Evolutionary conservation across 2,329 filamentous ascomycete genomes (phyloP).

Genomic region (Rhynchosporium agropyri): DNA sequence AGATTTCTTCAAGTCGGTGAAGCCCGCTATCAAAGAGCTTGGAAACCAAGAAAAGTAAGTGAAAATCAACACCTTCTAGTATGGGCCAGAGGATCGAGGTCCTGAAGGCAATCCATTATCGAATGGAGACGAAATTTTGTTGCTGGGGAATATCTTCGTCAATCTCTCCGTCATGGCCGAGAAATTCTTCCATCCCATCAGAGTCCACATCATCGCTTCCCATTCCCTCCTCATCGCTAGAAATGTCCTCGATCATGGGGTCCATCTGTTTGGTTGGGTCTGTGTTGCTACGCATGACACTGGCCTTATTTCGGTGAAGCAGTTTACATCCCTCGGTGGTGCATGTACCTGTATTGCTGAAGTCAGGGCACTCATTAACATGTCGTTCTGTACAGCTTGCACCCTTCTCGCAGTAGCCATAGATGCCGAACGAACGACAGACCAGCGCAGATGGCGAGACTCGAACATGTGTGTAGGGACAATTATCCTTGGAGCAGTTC

Average conservation of each 20-base stretch:
- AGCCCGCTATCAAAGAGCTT: not conserved
- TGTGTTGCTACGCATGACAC: slow-evolving; percentile 69
- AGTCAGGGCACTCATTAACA: slow-evolving; percentile 91
- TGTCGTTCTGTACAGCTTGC: slow-evolving; percentile 78
- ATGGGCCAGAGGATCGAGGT: not conserved
- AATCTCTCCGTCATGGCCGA: slow-evolving; percentile 54
- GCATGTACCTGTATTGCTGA: slow-evolving; percentile 88
- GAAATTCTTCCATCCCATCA: slow-evolving; percentile 70
- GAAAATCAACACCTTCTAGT: not conserved
- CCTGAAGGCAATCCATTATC: slow-evolving; percentile 43
- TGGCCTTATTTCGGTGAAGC: slow-evolving; percentile 85
- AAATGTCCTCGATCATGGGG: slow-evolving; percentile 67
- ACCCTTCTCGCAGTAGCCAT: slow-evolving; percentile 89
- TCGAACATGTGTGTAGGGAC: slow-evolving; percentile 83
- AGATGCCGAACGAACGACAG: slow-evolving; percentile 79
- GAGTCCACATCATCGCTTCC: slow-evolving; percentile 81
- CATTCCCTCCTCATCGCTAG: slow-evolving; percentile 75
- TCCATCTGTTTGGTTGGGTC: slow-evolving; percentile 48
- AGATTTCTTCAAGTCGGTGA: not conserved
- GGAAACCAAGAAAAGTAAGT: slow-evolving; percentile 3
- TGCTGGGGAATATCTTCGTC: slow-evolving; percentile 59
- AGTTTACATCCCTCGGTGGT: slow-evolving; percentile 79
- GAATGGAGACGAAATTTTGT: slow-evolving; percentile 58
- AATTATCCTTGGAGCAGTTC: slow-evolving; percentile 83
- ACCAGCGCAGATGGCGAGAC: slow-evolving; percentile 77